Percentiles rank a stretch among this genome's conserved stretches.
Conservation (phyloP, 148 eudicot genomes). For the Chenopodium berlandieri region DNA sequence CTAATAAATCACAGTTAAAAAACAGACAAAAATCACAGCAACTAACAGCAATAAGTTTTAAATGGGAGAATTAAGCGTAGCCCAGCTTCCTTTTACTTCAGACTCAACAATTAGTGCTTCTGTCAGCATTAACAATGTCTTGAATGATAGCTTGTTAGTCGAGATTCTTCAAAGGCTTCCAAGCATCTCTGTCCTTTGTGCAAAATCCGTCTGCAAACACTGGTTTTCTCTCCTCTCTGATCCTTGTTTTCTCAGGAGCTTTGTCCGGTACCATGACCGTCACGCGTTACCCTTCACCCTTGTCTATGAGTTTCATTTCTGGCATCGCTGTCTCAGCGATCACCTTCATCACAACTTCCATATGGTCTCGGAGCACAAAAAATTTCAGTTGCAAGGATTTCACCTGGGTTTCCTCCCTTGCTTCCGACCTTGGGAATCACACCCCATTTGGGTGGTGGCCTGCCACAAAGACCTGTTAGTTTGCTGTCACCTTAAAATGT, state of each 20-base stretch:
- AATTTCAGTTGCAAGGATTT: not conserved
- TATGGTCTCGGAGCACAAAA: slow-evolving; percentile 12
- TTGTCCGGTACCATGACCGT: slow-evolving; percentile 16
- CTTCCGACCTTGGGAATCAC: slow-evolving; percentile 12
- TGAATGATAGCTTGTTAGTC: slow-evolving; percentile 15
- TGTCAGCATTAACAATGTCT: slow-evolving; percentile 24
- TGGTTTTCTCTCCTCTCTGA: slow-evolving; percentile 27
- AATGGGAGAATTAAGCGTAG: slow-evolving; percentile 10
- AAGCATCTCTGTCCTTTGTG: slow-evolving; percentile 12
- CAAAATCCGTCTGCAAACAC: slow-evolving; percentile 30
- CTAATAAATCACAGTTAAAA: slow-evolving; percentile 4
- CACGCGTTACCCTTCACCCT: slow-evolving; percentile 18
- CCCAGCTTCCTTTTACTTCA: slow-evolving; percentile 2
- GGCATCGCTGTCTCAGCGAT: slow-evolving; percentile 26
- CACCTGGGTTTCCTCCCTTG: slow-evolving; percentile 27
- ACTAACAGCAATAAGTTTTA: not conserved
- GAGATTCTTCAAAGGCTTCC: slow-evolving; percentile 34
- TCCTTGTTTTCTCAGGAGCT: slow-evolving; percentile 9
- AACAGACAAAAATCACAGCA: not conserved
- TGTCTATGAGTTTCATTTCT: slow-evolving; percentile 26
- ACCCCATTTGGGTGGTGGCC: slow-evolving; percentile 27
- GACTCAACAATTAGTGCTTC: not conserved
- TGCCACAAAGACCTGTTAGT: slow-evolving; percentile 29
- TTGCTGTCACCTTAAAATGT: slow-evolving; percentile 23
- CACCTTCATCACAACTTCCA: slow-evolving; percentile 19